A percentile compares a stretch with the other conserved stretches of the same genome.
phyloP scores from a whole-genome alignment of 495 filamentous ascomycete genomes.

The Chaetomium fimeti region DNA sequence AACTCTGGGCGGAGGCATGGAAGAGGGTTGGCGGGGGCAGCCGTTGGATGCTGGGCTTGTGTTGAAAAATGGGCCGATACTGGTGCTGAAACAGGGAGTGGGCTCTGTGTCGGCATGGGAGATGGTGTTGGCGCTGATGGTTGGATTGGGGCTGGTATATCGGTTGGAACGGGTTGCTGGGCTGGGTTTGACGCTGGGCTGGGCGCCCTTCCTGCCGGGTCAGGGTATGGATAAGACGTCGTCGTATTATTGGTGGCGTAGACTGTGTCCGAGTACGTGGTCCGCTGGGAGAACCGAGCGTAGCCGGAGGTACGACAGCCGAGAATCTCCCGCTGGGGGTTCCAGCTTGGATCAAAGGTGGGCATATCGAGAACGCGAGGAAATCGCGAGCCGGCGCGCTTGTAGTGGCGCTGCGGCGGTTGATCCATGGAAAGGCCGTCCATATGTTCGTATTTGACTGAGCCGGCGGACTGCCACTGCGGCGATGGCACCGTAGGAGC shows the following conservation, averaged over 20 bases:
- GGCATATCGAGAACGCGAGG: conserved; percentile 13
- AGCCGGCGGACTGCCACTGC: not conserved
- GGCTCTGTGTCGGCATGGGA: not conserved
- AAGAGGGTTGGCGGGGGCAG: not conserved
- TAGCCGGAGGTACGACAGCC: not conserved
- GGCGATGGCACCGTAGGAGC: not conserved
- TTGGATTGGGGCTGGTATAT: not conserved
- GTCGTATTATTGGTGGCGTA: not conserved
- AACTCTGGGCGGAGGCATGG: not conserved
- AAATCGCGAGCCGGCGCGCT: conserved; percentile 3
- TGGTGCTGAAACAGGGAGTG: not conserved
- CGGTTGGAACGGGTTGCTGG: not conserved
- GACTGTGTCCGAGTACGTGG: not conserved
- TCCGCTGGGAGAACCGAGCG: not conserved
- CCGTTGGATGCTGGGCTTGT: not conserved
- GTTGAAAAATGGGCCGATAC: not conserved
- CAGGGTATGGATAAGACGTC: not conserved
- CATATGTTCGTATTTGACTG: not conserved
- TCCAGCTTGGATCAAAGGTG: conserved; percentile 5
- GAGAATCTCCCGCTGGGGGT: not conserved
- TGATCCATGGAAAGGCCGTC: not conserved
- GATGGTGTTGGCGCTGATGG: not conserved
- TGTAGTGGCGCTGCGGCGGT: not conserved
- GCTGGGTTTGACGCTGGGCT: not conserved
- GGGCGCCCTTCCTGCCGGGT: not conserved